Evolutionary conservation across 257 asterid species (phyloP).

Genomic region (Rauvolfia tetraphylla): DNA sequence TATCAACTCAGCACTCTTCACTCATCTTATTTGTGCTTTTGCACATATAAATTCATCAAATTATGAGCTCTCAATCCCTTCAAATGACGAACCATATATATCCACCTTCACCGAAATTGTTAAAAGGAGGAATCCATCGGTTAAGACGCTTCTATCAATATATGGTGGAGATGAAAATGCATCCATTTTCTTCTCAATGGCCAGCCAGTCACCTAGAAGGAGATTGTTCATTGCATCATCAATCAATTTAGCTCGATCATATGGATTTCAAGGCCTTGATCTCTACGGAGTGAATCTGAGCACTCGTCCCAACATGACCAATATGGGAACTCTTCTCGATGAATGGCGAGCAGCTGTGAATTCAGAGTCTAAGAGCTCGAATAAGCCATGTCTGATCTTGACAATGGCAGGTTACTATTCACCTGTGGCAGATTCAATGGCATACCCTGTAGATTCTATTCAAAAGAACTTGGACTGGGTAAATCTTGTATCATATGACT

Average conservation of each 20-base stretch:
- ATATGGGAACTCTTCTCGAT: conserved; percentile 27
- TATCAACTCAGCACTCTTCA: too few relatives aligned
- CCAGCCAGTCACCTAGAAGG: conserved; percentile 14
- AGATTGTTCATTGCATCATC: conserved; percentile 25
- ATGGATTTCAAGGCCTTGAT: conserved; percentile 33
- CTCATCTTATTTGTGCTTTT: too few relatives aligned
- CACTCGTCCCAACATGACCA: conserved; percentile 20
- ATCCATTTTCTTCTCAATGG: too few relatives aligned
- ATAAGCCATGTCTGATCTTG: conserved; percentile 13
- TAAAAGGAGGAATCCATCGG: too few relatives aligned
- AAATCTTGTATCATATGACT: conserved; percentile 25
- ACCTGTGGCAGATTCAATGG: conserved; percentile 15
- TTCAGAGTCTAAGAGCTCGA: conserved; percentile 11
- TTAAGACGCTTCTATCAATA: too few relatives aligned
- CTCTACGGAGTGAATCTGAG: conserved; percentile 12
- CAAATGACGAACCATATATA: conserved; percentile 24
- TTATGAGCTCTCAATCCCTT: conserved; percentile 22
- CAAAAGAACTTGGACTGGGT: conserved; percentile 30
- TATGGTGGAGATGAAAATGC: too few relatives aligned
- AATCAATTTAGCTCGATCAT: conserved; percentile 19
- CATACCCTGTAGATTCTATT: conserved; percentile 26
- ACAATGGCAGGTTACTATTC: too few relatives aligned
- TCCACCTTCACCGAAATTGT: conserved; percentile 33
- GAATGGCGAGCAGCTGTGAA: conserved; percentile 30
- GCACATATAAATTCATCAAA: conserved; percentile 24